These are phyloP conservation scores for Neostapfia colusana DNA, from an alignment of 176 grass and related monocot genomes.

Conservation along the genomic window DNA sequence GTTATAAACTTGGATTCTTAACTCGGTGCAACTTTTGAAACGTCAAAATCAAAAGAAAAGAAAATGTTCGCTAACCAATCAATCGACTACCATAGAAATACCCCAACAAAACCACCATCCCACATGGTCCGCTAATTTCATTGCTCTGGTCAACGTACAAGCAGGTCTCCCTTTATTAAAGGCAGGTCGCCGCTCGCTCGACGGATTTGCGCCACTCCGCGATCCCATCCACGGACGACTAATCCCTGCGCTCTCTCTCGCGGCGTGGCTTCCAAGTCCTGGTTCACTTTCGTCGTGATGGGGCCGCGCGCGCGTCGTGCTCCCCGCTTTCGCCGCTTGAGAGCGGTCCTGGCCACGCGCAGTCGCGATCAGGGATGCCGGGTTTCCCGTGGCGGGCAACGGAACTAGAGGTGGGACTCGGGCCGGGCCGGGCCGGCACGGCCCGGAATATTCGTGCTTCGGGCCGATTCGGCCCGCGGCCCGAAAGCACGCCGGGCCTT, in stretches of 20 bases:
- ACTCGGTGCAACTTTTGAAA: not conserved
- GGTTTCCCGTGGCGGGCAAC: slow-evolving; percentile 34
- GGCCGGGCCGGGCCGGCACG: no score
- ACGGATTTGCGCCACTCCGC: slow-evolving; percentile 19
- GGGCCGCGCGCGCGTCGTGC: no score
- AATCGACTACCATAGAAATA: not conserved
- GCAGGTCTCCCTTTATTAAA: slow-evolving; percentile 6
- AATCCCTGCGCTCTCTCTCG: not conserved
- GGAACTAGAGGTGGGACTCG: no score
- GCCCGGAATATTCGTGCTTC: no score
- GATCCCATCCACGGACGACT: not conserved
- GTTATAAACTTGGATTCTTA: no score
- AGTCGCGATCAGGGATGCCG: not conserved
- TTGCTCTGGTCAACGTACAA: slow-evolving; percentile 29
- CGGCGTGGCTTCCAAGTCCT: slow-evolving; percentile 11
- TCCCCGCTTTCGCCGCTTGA: not conserved
- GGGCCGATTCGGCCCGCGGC: no score
- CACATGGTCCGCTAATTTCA: slow-evolving; percentile 37
- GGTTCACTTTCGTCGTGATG: not conserved
- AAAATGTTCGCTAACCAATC: not conserved
- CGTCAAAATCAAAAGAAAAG: not conserved
- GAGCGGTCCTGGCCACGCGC: not conserved
- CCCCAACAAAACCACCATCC: slow-evolving; percentile 17
- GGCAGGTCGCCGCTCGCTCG: not conserved
- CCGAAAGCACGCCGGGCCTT: no score